phyloP scores from a whole-genome alignment of 2,329 filamentous ascomycete genomes.

The Xylaria multiplex region DNA sequence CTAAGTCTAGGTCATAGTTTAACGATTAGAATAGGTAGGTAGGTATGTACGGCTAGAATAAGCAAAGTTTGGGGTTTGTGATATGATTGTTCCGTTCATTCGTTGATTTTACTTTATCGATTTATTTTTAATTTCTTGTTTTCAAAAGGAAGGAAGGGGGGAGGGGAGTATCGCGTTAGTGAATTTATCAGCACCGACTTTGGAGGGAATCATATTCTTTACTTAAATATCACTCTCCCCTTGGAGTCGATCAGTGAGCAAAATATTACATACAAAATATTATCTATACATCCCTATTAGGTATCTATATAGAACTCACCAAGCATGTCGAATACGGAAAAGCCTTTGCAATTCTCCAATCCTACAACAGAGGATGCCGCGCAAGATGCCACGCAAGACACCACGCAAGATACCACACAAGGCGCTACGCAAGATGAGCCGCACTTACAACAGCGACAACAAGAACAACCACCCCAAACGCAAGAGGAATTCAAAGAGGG shows the following conservation, averaged over 20 bases:
- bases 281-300: neutral
- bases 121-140: too few relatives aligned
- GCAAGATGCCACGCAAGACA: neutral
- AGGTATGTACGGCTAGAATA: neutral
- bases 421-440: slow-evolving; percentile 8
- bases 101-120: too few relatives aligned
- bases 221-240: neutral
- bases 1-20: neutral
- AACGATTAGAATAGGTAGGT: neutral
- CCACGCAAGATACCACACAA: too few relatives aligned
- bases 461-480: slow-evolving; percentile 57
- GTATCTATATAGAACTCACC: slow-evolving; percentile 2
- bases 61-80: neutral
- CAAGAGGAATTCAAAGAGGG: slow-evolving; percentile 62
- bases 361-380: slow-evolving; percentile 5
- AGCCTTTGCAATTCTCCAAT: neutral
- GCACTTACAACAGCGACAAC: slow-evolving; percentile 5
- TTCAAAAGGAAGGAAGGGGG: neutral
- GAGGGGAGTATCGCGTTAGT: neutral
- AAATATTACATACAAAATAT: neutral
- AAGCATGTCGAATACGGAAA: slow-evolving; percentile 27
- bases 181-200: neutral
- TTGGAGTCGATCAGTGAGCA: neutral
- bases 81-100: neutral
- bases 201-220: neutral